A percentile compares a stretch with the other conserved stretches of the same genome.
phyloP scores from a whole-genome alignment of 129 eudicot genomes.

The Lactuca sativa region DNA sequence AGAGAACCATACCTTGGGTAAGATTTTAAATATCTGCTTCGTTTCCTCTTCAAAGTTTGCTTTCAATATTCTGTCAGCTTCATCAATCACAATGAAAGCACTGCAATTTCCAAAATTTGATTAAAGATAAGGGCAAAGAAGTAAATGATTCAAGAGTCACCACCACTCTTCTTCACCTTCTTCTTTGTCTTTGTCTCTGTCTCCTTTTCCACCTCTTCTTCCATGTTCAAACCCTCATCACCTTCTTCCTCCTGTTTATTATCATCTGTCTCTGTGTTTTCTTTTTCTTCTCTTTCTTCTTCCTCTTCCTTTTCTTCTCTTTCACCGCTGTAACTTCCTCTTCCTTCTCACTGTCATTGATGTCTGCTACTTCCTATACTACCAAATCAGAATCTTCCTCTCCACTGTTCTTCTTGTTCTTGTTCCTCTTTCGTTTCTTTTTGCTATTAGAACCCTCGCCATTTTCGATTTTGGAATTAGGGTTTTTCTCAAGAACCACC shows the following conservation, averaged over 20 bases:
- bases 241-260: constrained; percentile 29
- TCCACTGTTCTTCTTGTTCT: constrained; percentile 23
- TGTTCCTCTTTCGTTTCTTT: constrained; percentile 43
- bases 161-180: constrained; percentile 28
- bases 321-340: constrained; percentile 1
- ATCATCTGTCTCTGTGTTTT: constrained; percentile 22
- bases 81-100: constrained; percentile 68
- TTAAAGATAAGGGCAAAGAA: constrained; percentile 44
- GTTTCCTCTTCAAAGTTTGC: constrained; percentile 90
- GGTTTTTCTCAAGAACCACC: constrained; percentile 35
- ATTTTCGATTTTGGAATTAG: constrained; percentile 28
- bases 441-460: constrained; percentile 24
- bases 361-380: constrained; percentile 17
- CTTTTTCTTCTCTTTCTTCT: constrained; percentile 22
- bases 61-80: constrained; percentile 95
- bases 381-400: constrained; percentile 14
- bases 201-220: constrained; percentile 23
- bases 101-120: constrained; percentile 44
- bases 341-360: constrained; percentile 12
- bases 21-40: constrained; percentile 74
- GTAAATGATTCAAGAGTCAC: constrained; percentile 63
- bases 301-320: constrained; percentile 20
- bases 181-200: constrained; percentile 9
- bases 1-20: constrained; percentile 62
- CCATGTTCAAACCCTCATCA: constrained; percentile 7